phyloP scores from a whole-genome alignment of 495 filamentous ascomycete species.

The Tetracladium marchalianum region DNA sequence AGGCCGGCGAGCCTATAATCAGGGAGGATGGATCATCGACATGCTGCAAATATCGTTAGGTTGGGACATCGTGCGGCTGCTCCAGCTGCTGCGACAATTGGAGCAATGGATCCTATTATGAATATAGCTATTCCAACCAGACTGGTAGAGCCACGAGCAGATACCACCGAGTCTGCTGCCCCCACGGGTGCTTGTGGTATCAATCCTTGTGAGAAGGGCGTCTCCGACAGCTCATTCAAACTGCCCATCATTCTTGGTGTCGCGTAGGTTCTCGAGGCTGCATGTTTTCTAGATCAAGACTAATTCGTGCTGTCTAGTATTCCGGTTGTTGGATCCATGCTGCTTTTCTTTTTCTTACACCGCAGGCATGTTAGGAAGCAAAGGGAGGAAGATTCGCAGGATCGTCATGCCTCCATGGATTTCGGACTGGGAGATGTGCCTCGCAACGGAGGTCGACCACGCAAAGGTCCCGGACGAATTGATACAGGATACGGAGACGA shows the following conservation, averaged over 20 bases:
- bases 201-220: constrained; percentile 42
- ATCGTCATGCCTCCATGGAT: constrained; percentile 87
- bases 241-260: constrained; percentile 73
- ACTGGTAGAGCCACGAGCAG: constrained; percentile 8
- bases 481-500: constrained; percentile 32
- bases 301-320: constrained; percentile 46
- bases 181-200: constrained; percentile 3
- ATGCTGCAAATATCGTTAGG: constrained; percentile 13
- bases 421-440: constrained; percentile 63
- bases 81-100: constrained; percentile 1
- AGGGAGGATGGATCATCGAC: constrained; percentile 8
- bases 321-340: constrained; percentile 57
- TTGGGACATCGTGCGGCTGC: constrained; percentile 7
- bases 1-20: too few species aligned
- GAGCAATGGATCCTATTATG: constrained; percentile 12
- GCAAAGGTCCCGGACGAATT: not conserved
- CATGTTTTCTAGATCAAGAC: not conserved
- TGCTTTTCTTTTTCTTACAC: constrained; percentile 67
- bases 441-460: constrained; percentile 24
- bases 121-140: constrained; percentile 13
- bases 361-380: constrained; percentile 65
- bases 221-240: constrained; percentile 45
- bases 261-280: constrained; percentile 50
- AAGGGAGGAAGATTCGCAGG: constrained; percentile 68
- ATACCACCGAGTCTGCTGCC: not conserved